phyloP scores from a whole-genome alignment of 73 alveolate species.

The Tetrahymena malaccensis region DNA sequence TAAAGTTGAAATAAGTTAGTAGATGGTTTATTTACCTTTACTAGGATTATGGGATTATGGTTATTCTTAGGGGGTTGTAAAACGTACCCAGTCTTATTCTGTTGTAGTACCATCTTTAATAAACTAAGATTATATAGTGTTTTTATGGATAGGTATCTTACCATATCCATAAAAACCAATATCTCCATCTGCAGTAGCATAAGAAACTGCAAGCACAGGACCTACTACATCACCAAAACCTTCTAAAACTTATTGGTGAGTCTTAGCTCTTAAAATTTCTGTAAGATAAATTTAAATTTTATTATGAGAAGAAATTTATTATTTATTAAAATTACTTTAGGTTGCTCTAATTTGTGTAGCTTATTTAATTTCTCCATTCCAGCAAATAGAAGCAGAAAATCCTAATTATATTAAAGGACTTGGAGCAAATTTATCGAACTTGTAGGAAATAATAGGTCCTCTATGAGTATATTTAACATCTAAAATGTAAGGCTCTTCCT shows the following conservation, averaged over 20 bases:
- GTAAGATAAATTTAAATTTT: not conserved
- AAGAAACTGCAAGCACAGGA: conserved; percentile 4
- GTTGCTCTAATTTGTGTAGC: not conserved
- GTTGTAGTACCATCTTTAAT: conserved; percentile 69
- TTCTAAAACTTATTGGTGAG: not conserved
- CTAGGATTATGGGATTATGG: conserved; percentile 81
- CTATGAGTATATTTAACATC: conserved; percentile 69
- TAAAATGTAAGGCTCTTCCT: conserved; percentile 32
- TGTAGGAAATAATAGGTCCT: conserved; percentile 69
- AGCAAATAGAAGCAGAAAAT: not conserved
- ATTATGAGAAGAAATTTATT: not conserved
- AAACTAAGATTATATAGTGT: conserved; percentile 37
- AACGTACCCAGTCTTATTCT: conserved; percentile 64
- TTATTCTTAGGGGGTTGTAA: conserved; percentile 63
- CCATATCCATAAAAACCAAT: conserved; percentile 68
- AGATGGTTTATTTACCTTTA: conserved; percentile 50
- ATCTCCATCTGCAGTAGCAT: conserved; percentile 55
- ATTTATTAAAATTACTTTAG: not conserved
- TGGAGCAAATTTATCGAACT: conserved; percentile 19
- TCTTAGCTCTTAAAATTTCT: not conserved
- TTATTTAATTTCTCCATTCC: not conserved
- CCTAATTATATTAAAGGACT: conserved; percentile 16
- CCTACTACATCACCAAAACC: not conserved
- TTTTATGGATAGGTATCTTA: conserved; percentile 1
- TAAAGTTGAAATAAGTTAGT: too few relatives aligned